Evolutionary conservation across 2,329 filamentous ascomycete genomes (phyloP).

Genomic region (Clonostachys rhizophaga): DNA sequence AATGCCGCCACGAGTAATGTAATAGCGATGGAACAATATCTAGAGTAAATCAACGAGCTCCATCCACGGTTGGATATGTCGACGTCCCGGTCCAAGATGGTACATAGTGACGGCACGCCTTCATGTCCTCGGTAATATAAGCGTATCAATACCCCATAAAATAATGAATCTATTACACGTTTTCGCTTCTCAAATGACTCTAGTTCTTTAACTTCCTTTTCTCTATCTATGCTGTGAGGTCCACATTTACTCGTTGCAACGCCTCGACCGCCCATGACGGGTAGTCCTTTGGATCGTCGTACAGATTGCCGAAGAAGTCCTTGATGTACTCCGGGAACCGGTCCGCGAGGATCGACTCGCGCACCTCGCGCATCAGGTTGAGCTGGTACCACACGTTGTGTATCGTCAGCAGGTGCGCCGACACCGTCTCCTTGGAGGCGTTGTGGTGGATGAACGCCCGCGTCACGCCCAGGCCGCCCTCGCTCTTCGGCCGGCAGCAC

Average conservation of each 20-base stretch:
- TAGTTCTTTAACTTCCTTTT: neutral
- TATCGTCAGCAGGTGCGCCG: constrained; percentile 79
- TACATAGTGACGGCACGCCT: neutral
- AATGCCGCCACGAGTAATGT: no score
- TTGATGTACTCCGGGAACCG: constrained; percentile 73
- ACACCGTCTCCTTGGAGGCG: constrained; percentile 89
- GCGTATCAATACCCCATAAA: neutral
- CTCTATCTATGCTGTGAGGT: constrained; percentile 29
- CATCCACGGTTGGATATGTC: no score
- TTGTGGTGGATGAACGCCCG: constrained; percentile 89
- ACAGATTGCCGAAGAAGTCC: constrained; percentile 72
- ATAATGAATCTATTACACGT: constrained; percentile 7
- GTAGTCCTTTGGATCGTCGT: constrained; percentile 58
- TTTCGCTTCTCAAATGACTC: constrained; percentile 1
- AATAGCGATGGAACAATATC: no score
- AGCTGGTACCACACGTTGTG: constrained; percentile 96
- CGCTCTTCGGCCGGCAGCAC: constrained; percentile 58
- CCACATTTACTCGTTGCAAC: constrained; percentile 72
- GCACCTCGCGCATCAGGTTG: constrained; percentile 70
- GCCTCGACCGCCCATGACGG: constrained; percentile 84
- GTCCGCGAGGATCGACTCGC: constrained; percentile 78
- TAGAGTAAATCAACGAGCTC: no score
- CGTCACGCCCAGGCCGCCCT: constrained; percentile 70
- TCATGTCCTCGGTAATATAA: neutral
- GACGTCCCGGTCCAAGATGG: no score